Percentiles rank a stretch among this genome's conserved stretches.
Evolutionary conservation across 2,329 filamentous ascomycete genomes (phyloP).

Genomic region (Fusarium nematophilum): DNA sequence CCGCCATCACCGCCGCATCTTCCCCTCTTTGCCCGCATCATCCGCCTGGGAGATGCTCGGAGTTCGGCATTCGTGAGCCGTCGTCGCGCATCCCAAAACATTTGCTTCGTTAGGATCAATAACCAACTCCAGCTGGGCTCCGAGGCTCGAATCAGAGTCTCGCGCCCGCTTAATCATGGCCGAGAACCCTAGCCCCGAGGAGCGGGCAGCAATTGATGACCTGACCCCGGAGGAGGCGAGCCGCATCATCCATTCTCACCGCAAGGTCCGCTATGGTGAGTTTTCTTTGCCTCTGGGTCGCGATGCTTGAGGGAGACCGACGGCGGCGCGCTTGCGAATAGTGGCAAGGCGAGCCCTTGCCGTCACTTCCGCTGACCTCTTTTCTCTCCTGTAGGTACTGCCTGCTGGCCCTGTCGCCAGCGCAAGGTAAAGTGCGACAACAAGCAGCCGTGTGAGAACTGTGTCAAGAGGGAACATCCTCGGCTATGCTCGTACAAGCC

Average conservation of each 20-base stretch:
- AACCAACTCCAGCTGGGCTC: constrained; percentile 42
- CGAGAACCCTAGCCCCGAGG: constrained; percentile 57
- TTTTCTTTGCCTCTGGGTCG: too few relatives aligned
- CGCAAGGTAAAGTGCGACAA: constrained; percentile 78
- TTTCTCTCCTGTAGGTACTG: constrained; percentile 59
- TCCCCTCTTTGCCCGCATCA: constrained; percentile 41
- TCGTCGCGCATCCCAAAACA: constrained; percentile 43
- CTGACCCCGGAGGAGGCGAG: constrained; percentile 74
- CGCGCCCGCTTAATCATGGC: constrained; percentile 53
- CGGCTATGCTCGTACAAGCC: constrained; percentile 75
- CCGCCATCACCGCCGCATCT: constrained; percentile 35
- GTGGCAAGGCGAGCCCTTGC: constrained; percentile 14
- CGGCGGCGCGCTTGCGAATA: constrained; percentile 25
- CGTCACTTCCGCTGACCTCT: constrained; percentile 28
- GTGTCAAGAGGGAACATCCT: constrained; percentile 73
- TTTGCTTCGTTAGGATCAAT: constrained; percentile 34
- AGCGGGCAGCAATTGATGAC: constrained; percentile 62
- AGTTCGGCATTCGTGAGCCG: constrained; percentile 50
- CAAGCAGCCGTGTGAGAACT: constrained; percentile 75
- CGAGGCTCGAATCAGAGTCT: constrained; percentile 33
- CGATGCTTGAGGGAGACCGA: neutral
- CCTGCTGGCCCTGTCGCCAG: constrained; percentile 75
- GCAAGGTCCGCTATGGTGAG: constrained; percentile 76
- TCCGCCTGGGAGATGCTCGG: constrained; percentile 46
- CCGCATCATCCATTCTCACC: constrained; percentile 76